Percentiles rank a stretch among this genome's conserved stretches.
Conservation (phyloP, 768 basidiomycete genomes). For the Hericium rajendrae region DNA sequence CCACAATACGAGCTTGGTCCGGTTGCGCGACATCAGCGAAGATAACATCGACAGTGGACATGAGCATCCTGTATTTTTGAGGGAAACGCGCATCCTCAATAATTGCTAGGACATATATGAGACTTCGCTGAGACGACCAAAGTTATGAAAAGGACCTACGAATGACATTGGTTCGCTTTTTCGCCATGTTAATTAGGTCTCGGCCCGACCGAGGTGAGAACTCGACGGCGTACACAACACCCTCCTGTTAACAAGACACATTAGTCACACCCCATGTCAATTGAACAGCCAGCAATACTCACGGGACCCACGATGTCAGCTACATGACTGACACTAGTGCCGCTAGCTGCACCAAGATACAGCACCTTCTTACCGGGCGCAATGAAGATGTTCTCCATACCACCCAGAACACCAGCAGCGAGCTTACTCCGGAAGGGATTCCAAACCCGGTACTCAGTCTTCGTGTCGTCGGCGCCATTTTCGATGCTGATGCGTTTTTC, state of each 20-base stretch:
- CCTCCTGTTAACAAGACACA: conserved; percentile 48
- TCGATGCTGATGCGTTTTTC: conserved; percentile 95
- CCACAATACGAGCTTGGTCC: conserved; percentile 96
- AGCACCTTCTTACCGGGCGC: conserved; percentile 91
- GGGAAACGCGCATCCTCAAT: conserved; percentile 96
- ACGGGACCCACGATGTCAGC: conserved; percentile 98
- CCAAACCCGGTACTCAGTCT: conserved; percentile 97
- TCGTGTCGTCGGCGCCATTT: conserved; percentile 62
- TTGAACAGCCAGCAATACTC: conserved; percentile 20
- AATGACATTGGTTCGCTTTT: conserved; percentile 98
- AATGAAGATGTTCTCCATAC: conserved; percentile 89
- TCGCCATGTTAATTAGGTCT: conserved; percentile 98
- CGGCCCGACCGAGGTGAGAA: conserved; percentile 95
- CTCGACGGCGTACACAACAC: conserved; percentile 96
- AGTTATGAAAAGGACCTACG: conserved; percentile 42
- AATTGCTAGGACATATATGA: conserved; percentile 49
- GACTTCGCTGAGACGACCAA: neutral
- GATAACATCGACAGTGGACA: conserved; percentile 92
- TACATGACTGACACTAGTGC: conserved; percentile 97
- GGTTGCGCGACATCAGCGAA: conserved; percentile 99
- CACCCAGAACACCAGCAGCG: conserved; percentile 93
- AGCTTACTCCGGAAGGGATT: conserved; percentile 97
- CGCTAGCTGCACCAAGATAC: conserved; percentile 96
- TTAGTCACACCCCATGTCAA: conserved; percentile 4
- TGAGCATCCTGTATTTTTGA: conserved; percentile 93